phyloP scores from a whole-genome alignment of 441 rosid genomes.

The Eutrema salsugineum region DNA sequence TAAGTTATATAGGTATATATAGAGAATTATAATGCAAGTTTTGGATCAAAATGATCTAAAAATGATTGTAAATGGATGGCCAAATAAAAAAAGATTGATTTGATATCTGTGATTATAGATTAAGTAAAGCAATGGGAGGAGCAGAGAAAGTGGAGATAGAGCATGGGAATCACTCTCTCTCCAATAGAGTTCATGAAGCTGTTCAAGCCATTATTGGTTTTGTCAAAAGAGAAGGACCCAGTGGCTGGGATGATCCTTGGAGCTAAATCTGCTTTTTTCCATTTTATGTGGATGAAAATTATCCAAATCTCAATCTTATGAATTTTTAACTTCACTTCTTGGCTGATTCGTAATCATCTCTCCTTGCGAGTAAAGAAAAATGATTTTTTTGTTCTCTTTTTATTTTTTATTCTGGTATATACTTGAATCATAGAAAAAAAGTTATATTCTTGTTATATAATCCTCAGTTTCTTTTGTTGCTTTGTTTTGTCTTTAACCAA shows the following conservation, averaged over 20 bases:
- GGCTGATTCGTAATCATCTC: background rate
- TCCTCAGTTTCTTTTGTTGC: background rate
- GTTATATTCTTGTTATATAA: background rate
- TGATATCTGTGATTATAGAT: constrained; percentile 37
- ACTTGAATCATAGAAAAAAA: background rate
- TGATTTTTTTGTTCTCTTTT: background rate
- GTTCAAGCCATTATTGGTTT: constrained; percentile 71
- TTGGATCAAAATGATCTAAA: background rate
- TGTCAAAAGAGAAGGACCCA: constrained; percentile 83
- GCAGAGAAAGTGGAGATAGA: constrained; percentile 90
- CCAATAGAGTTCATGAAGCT: constrained; percentile 81
- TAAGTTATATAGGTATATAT: background rate
- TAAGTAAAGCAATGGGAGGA: constrained; percentile 91
- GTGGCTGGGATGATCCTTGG: constrained; percentile 99
- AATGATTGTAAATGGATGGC: constrained; percentile 5
- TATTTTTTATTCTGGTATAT: background rate
- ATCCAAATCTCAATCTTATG: background rate
- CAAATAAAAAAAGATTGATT: background rate
- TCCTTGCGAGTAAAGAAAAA: background rate
- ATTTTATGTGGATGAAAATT: background rate
- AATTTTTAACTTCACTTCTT: background rate
- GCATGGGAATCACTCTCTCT: constrained; percentile 90
- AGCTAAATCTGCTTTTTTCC: constrained; percentile 31
- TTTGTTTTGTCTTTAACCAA: background rate
- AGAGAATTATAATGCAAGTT: background rate